Base-by-base conservation (phyloP, 208 protist genomes). In the Endotrypanum monterogeii region DNA sequence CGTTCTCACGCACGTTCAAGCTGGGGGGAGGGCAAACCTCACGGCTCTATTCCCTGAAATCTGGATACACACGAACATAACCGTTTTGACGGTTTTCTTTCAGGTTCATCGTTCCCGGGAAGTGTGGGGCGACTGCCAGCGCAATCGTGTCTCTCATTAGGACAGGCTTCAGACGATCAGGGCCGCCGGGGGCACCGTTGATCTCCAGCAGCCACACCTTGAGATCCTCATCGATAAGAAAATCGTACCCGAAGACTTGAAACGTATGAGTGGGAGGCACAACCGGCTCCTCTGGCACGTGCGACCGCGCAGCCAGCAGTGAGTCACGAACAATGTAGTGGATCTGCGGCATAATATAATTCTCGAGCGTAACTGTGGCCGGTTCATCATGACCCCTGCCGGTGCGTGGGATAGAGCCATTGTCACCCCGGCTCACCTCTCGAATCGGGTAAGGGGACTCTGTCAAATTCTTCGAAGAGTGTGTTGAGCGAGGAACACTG, bases 231-330 rank as follows among this genome's bases (percentile, higher is more conserved):
- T 96, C 89, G 28, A 98, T 80, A 39, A 98, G 81, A 58, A 98
- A 76, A 72, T 98, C 95, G 71, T 96, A 98, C 32, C 95, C 95
- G 61, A 97, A 94, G 3, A 98, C 73, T 66, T 98, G 95, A 61
- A 98, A 98, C 35, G 89, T 92, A 16, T 81, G 71, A 61, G 89
- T 94, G 7, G 84, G 85, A 12, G 80, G 69, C 0, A 84, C 79
- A 3, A 77, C 56, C 1, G 82, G 73, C 66, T 89, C 88, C 6
- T 67, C 63, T 0, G 88, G 87, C 39, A 92, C 80, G 58, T 83
- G 75, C 32, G 72, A 37, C 50, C 78, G 67, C 2, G 78, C 84
- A 0, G 90, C 90, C 1, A 88, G 68, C 12, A 95, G 63, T 18
- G 90, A 90, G 48, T 95, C 87, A 0, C 83, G 78, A 32, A 91